Percentiles rank a stretch among this genome's conserved stretches.
Conservation (phyloP, 768 basidiomycete genomes). For the Lyophyllum atratum region DNA sequence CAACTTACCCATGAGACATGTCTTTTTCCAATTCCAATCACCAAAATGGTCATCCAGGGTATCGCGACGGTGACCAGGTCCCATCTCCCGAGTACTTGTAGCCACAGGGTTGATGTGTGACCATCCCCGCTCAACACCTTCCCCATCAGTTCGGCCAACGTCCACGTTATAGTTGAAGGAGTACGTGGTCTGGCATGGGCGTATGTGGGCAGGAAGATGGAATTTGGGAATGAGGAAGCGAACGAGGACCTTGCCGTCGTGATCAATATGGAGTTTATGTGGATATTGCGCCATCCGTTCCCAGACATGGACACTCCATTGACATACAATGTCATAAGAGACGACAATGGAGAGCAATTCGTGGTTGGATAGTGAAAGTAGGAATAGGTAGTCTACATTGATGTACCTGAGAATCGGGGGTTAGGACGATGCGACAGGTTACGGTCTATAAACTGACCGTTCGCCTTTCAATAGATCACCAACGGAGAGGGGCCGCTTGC, state of each 20-base stretch:
- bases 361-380: constrained; percentile 11
- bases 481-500: background rate
- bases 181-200: constrained; percentile 20
- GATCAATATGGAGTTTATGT: background rate
- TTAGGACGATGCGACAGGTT: background rate
- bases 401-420: constrained; percentile 21
- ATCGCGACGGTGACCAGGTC: constrained; percentile 27
- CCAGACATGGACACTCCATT: constrained; percentile 26
- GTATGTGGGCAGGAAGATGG: constrained; percentile 28
- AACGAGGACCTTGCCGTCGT: background rate
- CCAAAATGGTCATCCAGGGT: constrained; percentile 27
- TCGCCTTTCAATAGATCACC: constrained; percentile 10
- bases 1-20: background rate
- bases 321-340: constrained; percentile 35
- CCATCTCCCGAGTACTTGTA: constrained; percentile 36
- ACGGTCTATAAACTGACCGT: constrained; percentile 18
- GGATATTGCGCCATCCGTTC: constrained; percentile 16
- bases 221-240: constrained; percentile 25
- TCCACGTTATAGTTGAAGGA: constrained; percentile 23
- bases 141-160: constrained; percentile 33
- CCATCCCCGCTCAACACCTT: constrained; percentile 33
- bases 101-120: constrained; percentile 26
- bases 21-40: too few species aligned
- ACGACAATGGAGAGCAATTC: constrained; percentile 16
- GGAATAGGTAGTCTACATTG: constrained; percentile 36